Percentiles rank a stretch among this genome's conserved stretches.
Evolutionary conservation across 352 stramenopile genomes (phyloP).

Genomic region (Peronospora belbahrii): DNA sequence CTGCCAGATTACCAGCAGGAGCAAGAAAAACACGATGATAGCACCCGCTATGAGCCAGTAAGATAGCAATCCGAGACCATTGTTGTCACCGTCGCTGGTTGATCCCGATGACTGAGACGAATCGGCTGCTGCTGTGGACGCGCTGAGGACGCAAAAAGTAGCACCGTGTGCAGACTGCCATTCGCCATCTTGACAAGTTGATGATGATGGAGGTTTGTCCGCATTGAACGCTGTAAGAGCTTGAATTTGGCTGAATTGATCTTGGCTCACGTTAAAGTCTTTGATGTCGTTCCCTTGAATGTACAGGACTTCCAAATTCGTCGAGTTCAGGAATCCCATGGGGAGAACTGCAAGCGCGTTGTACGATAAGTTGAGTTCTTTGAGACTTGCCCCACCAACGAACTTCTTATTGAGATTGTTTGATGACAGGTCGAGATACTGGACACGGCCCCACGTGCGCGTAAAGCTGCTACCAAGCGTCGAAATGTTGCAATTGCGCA

Average conservation of each 20-base stretch:
- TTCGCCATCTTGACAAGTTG: slow-evolving; percentile 21
- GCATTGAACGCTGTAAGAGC: slow-evolving; percentile 24
- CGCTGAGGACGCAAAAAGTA: slow-evolving; percentile 34
- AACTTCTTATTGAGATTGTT: slow-evolving; percentile 25
- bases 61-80: slow-evolving; percentile 9
- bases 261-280: slow-evolving; percentile 32
- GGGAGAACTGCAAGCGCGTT: slow-evolving; percentile 31
- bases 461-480: slow-evolving; percentile 26
- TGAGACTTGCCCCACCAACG: slow-evolving; percentile 14
- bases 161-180: slow-evolving; percentile 28
- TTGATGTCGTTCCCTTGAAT: slow-evolving; percentile 28
- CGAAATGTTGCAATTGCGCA: slow-evolving; percentile 46
- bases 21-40: slow-evolving; percentile 27
- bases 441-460: slow-evolving; percentile 16
- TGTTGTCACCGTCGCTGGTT: slow-evolving; percentile 1
- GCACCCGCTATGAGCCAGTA: slow-evolving; percentile 32
- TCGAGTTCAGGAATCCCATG: slow-evolving; percentile 18
- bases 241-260: slow-evolving; percentile 24
- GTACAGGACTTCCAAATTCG: slow-evolving; percentile 23
- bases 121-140: slow-evolving; percentile 20
- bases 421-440: slow-evolving; percentile 31
- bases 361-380: slow-evolving; percentile 32
- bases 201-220: slow-evolving; percentile 13
- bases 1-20: slow-evolving; percentile 29
- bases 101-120: slow-evolving; percentile 15